Evolutionary conservation across 2,329 filamentous ascomycete genomes (phyloP), one percentile per base, ranked within the genome.

Genomic region (Colletotrichum zoysiae): DNA sequence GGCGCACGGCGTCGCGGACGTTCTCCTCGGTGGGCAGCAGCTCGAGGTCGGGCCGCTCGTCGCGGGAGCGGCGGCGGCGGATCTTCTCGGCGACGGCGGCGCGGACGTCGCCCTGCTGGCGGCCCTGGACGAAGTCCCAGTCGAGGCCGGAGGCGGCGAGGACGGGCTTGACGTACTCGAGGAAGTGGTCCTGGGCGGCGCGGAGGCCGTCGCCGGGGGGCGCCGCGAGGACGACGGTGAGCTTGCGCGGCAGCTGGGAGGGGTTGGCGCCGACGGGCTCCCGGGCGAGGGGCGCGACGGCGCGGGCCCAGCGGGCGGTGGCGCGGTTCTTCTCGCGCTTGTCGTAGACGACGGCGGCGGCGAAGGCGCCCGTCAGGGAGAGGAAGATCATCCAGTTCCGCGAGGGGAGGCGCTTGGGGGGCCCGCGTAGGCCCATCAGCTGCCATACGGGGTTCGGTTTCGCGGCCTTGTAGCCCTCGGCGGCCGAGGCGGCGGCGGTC

Each of bases 371-470:
- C 14, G 92, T 92, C 67, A 98, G 81, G 58, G 92, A 87, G 82
- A 95, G 90, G 84, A 99, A 99, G 78, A 99, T 98, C 83, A 96
- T 90, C 96, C 96, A 99, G 81, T 98, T 98, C 73, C 96, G 93
- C 23, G 95, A 98, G 9, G 96, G 96, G 23, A 99, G 90, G 82
- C 91, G 94, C 76, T 91, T 88, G 71, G 93, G 92, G 73, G 98
- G 89, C 76, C 92, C 93, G 62, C 95, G 95, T 70, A 99, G 85
- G 69, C 95, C 95, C 84, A 96, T 90, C 88, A 93, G 93, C 74
- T 89, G 89, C 77, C 94, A 89, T 65, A 90, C 92, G 55, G 91
- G 92, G 82, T 95, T 95, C 61, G 88, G 85, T 77, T 85, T 82
- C 58, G 83, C 77, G 74, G 83, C 80, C 75, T 87, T 85, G 79